Base-by-base conservation (phyloP, 2,329 filamentous ascomycete genomes). In the Amylocarpus encephaloides region DNA sequence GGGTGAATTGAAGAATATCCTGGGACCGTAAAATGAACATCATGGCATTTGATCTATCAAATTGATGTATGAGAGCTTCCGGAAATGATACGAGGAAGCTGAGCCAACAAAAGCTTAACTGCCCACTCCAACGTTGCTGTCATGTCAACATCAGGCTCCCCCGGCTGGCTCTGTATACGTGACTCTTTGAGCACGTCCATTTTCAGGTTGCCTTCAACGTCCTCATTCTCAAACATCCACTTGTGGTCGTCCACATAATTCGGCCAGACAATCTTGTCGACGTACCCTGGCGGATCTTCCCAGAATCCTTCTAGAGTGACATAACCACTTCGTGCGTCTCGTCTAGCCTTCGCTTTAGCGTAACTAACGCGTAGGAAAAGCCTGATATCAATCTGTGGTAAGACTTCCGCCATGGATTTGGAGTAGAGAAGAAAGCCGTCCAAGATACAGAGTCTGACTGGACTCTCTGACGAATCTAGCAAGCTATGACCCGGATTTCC, bases 211-310 rank as follows among this genome's bases (percentile, higher is more conserved):
- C 78, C 78, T 59, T 67, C 78, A 0, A 88, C 86, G 64, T 91
- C 72, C 0, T 80, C 84, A 6, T 72, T 70, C 56, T 83, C 69
- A 64, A 96, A 93, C 66, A 98, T 72, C 76, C 88, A 95, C 18
- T 73, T 73, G 70, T 97, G 91, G 61, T 89, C 81, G 47, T 78
- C 74, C 3, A 86, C 87, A 68, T 96, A 97, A 62, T 95, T 92
- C 3, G 92, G 92, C 93, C 93, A 98, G 4, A 98, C 93, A 48
- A 98, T 79, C 65, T 86, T 80, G 66, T 97, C 91, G 34, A 97
- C 90, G 66, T 97, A 98, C 0, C 88, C 91, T 0, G 89, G 89
- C 0, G 93, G 93, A 67, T 98, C 93, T 50, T 83, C 78, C 93
- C 93, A 98, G 71, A 96, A 98, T 26, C 91, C 92, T 63, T 96